phyloP scores from a whole-genome alignment of 164 flowering plant species.

The Stephania japonica region DNA sequence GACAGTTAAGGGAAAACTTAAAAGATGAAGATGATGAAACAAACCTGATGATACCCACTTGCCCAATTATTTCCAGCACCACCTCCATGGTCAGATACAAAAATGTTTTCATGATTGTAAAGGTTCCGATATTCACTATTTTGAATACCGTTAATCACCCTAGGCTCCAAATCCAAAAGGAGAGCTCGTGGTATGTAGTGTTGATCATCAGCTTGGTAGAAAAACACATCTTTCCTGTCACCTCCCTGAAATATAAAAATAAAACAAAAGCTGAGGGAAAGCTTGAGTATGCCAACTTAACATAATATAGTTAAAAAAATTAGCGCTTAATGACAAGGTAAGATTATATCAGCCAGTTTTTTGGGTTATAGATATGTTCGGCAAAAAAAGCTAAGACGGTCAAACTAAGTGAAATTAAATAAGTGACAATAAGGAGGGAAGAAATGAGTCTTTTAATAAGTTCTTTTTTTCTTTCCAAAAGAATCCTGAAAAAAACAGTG shows the following conservation, averaged over 20 bases:
- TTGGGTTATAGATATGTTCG: not conserved
- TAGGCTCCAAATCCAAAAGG: constrained; percentile 91
- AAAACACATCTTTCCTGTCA: constrained; percentile 96
- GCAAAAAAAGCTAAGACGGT: not conserved
- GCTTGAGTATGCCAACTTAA: not conserved
- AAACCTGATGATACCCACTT: constrained; percentile 81
- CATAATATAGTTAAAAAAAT: not conserved
- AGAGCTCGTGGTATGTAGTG: constrained; percentile 96
- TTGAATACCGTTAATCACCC: constrained; percentile 96
- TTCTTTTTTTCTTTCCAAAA: too few relatives aligned
- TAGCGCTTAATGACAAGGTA: not conserved
- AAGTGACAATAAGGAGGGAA: not conserved
- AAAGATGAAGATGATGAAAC: constrained; percentile 1
- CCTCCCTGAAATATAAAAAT: constrained; percentile 67
- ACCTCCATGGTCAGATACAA: constrained; percentile 90
- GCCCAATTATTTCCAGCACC: constrained; percentile 99
- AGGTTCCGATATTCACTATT: constrained; percentile 92
- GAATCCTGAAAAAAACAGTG: too few relatives aligned
- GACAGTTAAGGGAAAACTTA: too few relatives aligned
- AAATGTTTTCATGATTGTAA: constrained; percentile 93
- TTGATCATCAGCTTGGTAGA: constrained; percentile 99
- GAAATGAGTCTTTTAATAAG: too few relatives aligned
- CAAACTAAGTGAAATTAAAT: too few relatives aligned
- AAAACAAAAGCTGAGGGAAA: not conserved
- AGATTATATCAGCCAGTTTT: not conserved